Percentiles rank a stretch among this genome's conserved stretches.
These are phyloP conservation scores for Cadophora sp. DNA, from an alignment of 2,329 filamentous ascomycete species.

Conservation along the genomic window DNA sequence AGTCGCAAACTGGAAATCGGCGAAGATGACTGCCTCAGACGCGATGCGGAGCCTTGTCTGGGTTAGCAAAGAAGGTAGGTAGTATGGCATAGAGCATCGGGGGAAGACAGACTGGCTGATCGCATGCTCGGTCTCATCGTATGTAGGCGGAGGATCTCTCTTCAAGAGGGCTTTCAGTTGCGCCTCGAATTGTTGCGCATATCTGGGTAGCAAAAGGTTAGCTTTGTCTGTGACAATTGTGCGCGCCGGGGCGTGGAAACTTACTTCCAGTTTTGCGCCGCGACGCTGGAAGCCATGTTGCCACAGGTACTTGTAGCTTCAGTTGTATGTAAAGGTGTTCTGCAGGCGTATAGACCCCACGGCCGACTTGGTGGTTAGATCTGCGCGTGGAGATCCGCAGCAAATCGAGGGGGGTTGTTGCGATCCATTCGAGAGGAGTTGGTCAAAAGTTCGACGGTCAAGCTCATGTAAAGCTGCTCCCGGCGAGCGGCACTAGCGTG, in stretches of 20 bases:
- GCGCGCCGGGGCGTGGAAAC: constrained; percentile 36
- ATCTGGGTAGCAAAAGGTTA: constrained; percentile 42
- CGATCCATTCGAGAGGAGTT: constrained; percentile 39
- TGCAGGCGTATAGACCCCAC: constrained; percentile 49
- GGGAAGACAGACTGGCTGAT: constrained; percentile 39
- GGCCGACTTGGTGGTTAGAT: constrained; percentile 63
- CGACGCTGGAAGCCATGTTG: constrained; percentile 44
- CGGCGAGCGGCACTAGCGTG: constrained; percentile 24
- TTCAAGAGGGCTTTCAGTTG: constrained; percentile 55
- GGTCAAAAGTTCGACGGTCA: constrained; percentile 18
- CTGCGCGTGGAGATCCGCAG: constrained; percentile 53
- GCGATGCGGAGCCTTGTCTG: constrained; percentile 51
- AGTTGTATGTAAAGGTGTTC: constrained; percentile 10
- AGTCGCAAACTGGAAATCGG: constrained; percentile 71
- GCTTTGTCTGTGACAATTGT: constrained; percentile 15
- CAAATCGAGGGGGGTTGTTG: constrained; percentile 37
- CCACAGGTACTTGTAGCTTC: neutral
- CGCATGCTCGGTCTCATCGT: constrained; percentile 51
- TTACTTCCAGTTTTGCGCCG: constrained; percentile 60
- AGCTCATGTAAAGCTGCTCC: constrained; percentile 19
- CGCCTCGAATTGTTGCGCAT: constrained; percentile 54
- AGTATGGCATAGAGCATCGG: neutral
- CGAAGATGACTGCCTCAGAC: constrained; percentile 75
- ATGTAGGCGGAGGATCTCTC: constrained; percentile 52
- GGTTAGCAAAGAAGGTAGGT: constrained; percentile 25